Evolutionary conservation across 2,329 filamentous ascomycete species (phyloP).

Genomic region (Amauroascus verrucosus): DNA sequence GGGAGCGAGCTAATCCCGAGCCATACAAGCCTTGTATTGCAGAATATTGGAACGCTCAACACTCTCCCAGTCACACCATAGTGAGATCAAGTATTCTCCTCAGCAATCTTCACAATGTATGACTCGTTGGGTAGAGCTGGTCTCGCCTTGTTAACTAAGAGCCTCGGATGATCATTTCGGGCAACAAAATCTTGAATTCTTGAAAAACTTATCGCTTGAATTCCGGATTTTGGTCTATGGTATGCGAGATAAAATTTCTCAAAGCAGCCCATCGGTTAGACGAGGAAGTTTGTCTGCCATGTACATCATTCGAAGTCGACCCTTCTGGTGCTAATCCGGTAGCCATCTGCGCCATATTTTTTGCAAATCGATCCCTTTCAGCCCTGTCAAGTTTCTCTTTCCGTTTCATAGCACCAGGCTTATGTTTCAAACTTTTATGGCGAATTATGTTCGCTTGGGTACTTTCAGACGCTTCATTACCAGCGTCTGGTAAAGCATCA

Average conservation of each 20-base stretch:
- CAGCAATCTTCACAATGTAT: too few relatives aligned
- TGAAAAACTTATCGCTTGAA: conserved; percentile 40
- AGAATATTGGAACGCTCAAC: too few relatives aligned
- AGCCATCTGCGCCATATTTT: conserved; percentile 68
- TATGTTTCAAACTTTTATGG: conserved; percentile 62
- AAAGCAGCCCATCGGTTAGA: conserved; percentile 67
- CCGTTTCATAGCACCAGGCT: conserved; percentile 70
- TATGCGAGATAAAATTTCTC: conserved; percentile 71
- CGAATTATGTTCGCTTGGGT: conserved; percentile 57
- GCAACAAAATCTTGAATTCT: too few relatives aligned
- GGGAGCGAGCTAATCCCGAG: too few relatives aligned
- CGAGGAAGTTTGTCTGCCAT: conserved; percentile 14
- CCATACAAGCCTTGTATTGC: too few relatives aligned
- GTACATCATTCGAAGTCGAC: conserved; percentile 13
- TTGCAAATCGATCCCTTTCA: conserved; percentile 75
- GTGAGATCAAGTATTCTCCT: too few relatives aligned
- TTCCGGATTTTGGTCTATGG: conserved; percentile 78
- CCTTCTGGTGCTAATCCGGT: conserved; percentile 25
- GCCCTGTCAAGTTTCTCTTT: conserved; percentile 68
- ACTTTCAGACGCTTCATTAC: conserved; percentile 37
- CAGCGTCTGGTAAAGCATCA: conserved; percentile 62
- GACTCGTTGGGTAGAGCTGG: too few relatives aligned
- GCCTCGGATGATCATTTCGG: too few relatives aligned
- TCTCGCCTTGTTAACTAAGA: too few relatives aligned
- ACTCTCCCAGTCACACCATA: too few relatives aligned